Evolutionary conservation across 306 rosid species (phyloP).

Genomic region (Crataegus laevigata): DNA sequence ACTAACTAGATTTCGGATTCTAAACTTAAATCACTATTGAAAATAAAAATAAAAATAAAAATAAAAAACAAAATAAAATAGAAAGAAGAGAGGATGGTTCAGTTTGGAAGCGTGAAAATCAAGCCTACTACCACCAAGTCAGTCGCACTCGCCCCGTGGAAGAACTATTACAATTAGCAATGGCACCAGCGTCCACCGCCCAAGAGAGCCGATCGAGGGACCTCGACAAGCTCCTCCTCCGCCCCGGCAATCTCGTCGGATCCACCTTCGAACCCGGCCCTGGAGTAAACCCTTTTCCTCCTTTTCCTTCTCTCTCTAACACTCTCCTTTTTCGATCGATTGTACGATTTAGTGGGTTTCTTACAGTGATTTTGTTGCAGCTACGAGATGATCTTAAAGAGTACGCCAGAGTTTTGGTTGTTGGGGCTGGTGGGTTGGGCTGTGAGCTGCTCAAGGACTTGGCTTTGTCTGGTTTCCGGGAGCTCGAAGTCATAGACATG

Average conservation of each 20-base stretch:
- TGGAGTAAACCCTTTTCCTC: conserved; percentile 26
- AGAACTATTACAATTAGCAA: not conserved
- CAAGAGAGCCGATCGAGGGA: conserved; percentile 65
- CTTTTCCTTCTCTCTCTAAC: not conserved
- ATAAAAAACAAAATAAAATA: not conserved
- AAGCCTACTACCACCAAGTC: not conserved
- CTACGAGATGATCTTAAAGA: conserved; percentile 65
- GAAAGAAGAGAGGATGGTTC: not conserved
- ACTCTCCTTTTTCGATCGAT: not conserved
- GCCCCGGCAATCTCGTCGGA: conserved; percentile 73
- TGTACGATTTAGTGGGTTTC: not conserved
- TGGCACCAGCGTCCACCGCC: conserved; percentile 32
- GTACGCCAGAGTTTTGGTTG: conserved; percentile 66
- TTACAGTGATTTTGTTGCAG: conserved; percentile 18
- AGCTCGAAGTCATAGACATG: conserved; percentile 87
- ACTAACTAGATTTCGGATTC: too few relatives aligned
- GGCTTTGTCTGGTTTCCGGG: conserved; percentile 72
- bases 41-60: too few relatives aligned
- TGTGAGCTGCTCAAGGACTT: conserved; percentile 87
- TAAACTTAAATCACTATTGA: not conserved
- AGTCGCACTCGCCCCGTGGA: not conserved
- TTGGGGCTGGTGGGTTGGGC: conserved; percentile 89
- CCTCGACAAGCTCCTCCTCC: conserved; percentile 85
- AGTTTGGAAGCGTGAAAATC: not conserved
- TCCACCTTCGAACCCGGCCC: conserved; percentile 73